Base-by-base conservation (phyloP, 2,329 filamentous ascomycete genomes). In the Bipolaris gigantea region DNA sequence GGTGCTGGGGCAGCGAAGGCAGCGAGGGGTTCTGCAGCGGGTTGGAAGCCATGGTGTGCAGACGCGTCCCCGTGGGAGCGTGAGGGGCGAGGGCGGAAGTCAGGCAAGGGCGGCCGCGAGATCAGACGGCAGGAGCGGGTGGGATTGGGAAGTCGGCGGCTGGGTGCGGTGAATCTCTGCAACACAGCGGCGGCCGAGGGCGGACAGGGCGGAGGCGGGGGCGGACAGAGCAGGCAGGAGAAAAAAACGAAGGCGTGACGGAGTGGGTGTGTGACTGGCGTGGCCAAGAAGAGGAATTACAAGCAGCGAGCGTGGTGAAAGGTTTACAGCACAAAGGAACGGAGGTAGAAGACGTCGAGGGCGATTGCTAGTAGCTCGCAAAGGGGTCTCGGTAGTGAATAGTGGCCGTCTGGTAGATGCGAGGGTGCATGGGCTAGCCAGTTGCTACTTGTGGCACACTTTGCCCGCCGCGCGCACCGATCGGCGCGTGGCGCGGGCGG, bases 1-100 rank as follows among this genome's bases (percentile, higher is more conserved):
- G 83, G 79, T 92, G 94, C 58, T 89, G 85, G 43, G 94, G 93
- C 63, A 99, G 81, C 57, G 91, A 87, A 19, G 93, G 92, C 67
- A 99, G 81, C 56, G 93, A 97, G 53, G 91, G 85, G 79, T 87
- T 91, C 77, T 74, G 83, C 73, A 72, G 77, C 59, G 70, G 73
- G 61, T 71, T 85, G 75, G 83, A 79, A 71, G 85, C 80, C 85
- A 88, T 89, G 73, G 65, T 79, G 73, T 73, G 62, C 59, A 73
- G 61, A 65, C 66, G 70, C 69, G 73, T 74, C 72, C 73, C 72
- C 59, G 63, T 53, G 67, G 71, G 71, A 71, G 67, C 71, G 72
- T 64, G 53, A 21, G 38, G 57, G 69, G 59, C 60, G 64, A 67
- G 60, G 56, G 67, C 53, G 54, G 36, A 49, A 45, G 56, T 64